Base-by-base conservation (phyloP, 2,329 filamentous ascomycete genomes). In the Calonectria leucothoes region DNA sequence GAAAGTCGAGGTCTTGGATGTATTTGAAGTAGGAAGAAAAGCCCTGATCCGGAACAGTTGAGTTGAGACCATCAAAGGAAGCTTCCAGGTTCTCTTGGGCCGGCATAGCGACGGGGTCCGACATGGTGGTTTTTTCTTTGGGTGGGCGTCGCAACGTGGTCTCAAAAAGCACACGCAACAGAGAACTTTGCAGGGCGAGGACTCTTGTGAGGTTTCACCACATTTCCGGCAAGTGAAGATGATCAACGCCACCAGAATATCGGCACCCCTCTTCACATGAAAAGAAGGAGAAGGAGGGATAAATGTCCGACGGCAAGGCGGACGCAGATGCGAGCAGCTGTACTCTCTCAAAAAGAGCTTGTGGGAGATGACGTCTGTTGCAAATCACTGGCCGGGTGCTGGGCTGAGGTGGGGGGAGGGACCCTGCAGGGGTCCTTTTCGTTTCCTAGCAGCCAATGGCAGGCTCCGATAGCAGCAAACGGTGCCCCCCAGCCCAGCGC, bases 1-100 rank as follows among this genome's bases (percentile, higher is more conserved):
- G 79, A 70, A 88, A 84, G 70, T 87, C 84, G 33, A 81, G 78
- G 48, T 86, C 81, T 74, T 78, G 83, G 10, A 86, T 65, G 45
- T 77, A 80, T 12, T 78, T 75, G 66, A 83, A 76, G n/a, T 82
- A 75, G 6, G 79, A 78, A 66, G 79, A 78, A n/a, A 72, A 29
- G 23, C 68, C 61, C 12, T 80, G 80, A 42, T 72, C 69, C 65
- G 80, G 78, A 27, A 77, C 15, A 7, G 82, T 84, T 20, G 82
- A 76, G 33, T 84, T 83, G 48, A 84, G 69, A 23, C 79, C 73
- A 35, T 84, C 82, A 8, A 83, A 70, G 37, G 76, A 75, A 49
- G 77, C 77, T n/a, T 72, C 71, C 6, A 70, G 12, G 8, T 71
- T 52, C 17, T n/a, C 55, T 27, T 39, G 29, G 11, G 67, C 65